Base-by-base conservation (phyloP, 768 basidiomycete genomes). In the Lactifluus hygrophoroides region DNA sequence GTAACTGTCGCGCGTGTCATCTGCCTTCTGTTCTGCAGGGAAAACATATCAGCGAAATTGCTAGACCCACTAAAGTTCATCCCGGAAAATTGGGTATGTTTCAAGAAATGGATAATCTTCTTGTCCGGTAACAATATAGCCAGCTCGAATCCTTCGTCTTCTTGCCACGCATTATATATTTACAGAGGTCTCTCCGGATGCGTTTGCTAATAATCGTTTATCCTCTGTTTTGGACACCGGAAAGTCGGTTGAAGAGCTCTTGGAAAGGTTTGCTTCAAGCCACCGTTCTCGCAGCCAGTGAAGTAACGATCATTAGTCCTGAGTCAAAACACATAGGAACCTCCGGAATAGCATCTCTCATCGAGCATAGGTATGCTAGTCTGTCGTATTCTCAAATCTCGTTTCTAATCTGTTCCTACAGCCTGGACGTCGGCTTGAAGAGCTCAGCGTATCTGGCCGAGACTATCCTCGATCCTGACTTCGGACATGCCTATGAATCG, bases 11-110 rank as follows among this genome's bases (percentile, higher is more conserved):
- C n/a, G 6, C 11, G 19, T 8, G 2, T 45, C 14, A 27, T 7
- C 7, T 10, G 37, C 25, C 17, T 28, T 28, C 45, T 27, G 32
- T 30, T 1, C 16, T 52, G 11, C 57, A 73, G 73, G 75, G 75
- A 0, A 54, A 74, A 27, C 75, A 77, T 35, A 66, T 71, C n/a
- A 58, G 68, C 9, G 72, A 75, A 8, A 75, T 77, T 38, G 73
- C 70, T 11, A 66, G 61, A 19, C 70, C 68, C 27, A 69, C 67
- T 46, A 63, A 62, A 4, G 63, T 72, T 46, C 67, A 73, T 46
- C 57, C 69, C 2, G 50, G 60, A n/a, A 74, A 74, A 57, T 62
- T 77, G 3, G 72, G 75, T 75, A 58, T 7, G 65, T 65, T 8
- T 43, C 14, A 32, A 9, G 21, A 25, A 21, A 21, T 13, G 8